Evolutionary conservation across 2,329 filamentous ascomycete species (phyloP), one percentile per base, ranked within the genome.

Genomic region (Fusarium irregulare): DNA sequence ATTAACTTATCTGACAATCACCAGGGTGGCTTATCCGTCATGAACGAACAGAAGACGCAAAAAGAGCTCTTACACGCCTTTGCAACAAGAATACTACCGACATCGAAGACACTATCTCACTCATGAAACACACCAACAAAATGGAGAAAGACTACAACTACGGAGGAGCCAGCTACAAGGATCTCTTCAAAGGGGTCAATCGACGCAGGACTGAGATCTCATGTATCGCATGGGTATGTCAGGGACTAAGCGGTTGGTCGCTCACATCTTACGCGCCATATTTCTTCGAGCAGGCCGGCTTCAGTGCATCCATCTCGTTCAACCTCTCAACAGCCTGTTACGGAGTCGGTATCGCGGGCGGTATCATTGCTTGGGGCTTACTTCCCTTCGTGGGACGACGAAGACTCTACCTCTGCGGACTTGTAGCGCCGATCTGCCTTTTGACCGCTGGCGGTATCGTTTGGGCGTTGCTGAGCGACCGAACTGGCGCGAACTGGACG

Each of bases 231-330:
- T 77, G 76, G 76, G 55, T 72, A 4, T 71, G 67, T 2, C 76
- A 77, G 53, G 74, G 72, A 5, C 67, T 77, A 8, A 74, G 69
- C 11, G 76, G 76, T 6, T 73, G 51, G 30, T 63, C 65, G 1
- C 46, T 75, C 27, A 74, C 68, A 4, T 59, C 57, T 2, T 74
- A 74, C 28, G 70, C 70, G 2, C 63, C 80, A 5, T 84, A 82
- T 72, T 84, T 84, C 71, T 82, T 82, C 72, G 75, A 79, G 34
- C 81, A 82, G 57, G 77, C 81, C 6, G 83, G 83, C 41, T 77
- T 84, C 41, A 65, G 74, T 30, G 72, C 78, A 27, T 67, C 73
- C 2, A 73, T 78, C 12, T 79, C 81, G 0, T 83, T 82, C 64
- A 79, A 76, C 48, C 77, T 85, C 50, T 77, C 78, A 8, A 75